A percentile compares a stretch with the other conserved stretches of the same genome.
Conservation (phyloP, 2,329 filamentous ascomycete species). For the Ophiostoma sp. region DNA sequence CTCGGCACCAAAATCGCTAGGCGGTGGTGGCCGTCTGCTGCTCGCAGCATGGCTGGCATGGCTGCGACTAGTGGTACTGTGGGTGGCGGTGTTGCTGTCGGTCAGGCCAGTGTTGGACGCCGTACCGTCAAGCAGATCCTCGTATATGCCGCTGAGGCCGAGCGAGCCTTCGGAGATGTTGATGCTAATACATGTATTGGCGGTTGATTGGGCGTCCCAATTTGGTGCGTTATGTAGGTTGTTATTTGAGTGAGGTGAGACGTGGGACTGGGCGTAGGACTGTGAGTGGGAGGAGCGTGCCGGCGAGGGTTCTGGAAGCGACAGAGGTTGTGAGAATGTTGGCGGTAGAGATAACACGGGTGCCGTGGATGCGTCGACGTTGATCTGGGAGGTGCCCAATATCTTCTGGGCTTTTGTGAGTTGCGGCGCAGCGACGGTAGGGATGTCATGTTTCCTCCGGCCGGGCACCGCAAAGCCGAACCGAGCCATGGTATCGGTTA, state of each 20-base stretch:
- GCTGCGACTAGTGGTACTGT: background rate
- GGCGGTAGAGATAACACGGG: background rate
- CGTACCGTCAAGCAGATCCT: conserved; percentile 22
- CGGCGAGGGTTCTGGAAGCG: background rate
- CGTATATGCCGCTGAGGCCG: conserved; percentile 23
- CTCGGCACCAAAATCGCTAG: conserved; percentile 40
- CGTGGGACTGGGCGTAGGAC: conserved; percentile 11
- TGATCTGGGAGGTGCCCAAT: conserved; percentile 44
- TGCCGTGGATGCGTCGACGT: conserved; percentile 35
- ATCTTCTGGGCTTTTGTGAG: conserved; percentile 50
- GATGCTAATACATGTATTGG: conserved; percentile 41
- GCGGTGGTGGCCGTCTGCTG: background rate
- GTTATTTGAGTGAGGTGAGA: background rate
- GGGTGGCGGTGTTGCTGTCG: background rate
- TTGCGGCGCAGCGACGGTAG: conserved; percentile 33
- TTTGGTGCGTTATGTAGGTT: background rate
- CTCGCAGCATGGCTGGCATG: background rate
- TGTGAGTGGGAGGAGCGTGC: background rate
- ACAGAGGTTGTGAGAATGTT: background rate
- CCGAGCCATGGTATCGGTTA: conserved; percentile 32
- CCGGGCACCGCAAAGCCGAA: conserved; percentile 47
- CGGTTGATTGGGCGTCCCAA: conserved; percentile 41
- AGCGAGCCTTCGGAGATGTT: conserved; percentile 39
- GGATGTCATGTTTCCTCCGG: conserved; percentile 39
- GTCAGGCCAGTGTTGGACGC: background rate